These are phyloP conservation scores for Blastocystis sp. DNA, from an alignment of 352 stramenopile species.

Conservation along the genomic window DNA sequence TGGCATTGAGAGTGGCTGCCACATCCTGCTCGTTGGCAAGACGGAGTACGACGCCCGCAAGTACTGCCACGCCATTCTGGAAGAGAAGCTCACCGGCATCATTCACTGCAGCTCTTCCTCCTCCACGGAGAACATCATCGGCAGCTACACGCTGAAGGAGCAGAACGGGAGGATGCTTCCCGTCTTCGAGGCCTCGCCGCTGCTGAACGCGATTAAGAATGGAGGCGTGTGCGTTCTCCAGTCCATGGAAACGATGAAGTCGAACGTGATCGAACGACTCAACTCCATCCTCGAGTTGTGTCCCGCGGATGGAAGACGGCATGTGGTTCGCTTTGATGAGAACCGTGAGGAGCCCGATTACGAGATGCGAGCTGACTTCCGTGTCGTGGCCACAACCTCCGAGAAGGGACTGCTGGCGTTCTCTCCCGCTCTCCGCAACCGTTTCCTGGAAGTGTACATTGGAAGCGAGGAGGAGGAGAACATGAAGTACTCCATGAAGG, in stretches of 20 bases:
- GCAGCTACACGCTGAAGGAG: constrained; percentile 11
- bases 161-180: neutral
- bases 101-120: constrained; percentile 45
- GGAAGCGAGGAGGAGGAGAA: neutral
- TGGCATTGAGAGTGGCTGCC: neutral
- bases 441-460: constrained; percentile 31
- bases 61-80: constrained; percentile 15
- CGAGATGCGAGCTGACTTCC: neutral
- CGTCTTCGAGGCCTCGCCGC: constrained; percentile 8
- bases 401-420: constrained; percentile 39
- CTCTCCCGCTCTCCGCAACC: constrained; percentile 38
- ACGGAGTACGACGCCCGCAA: constrained; percentile 38
- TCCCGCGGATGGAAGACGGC: neutral
- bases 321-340: constrained; percentile 36
- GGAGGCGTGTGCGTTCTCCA: constrained; percentile 39
- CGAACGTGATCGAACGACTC: constrained; percentile 27
- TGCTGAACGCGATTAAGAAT: constrained; percentile 1
- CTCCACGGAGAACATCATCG: constrained; percentile 50
- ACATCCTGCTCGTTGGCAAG: constrained; percentile 42
- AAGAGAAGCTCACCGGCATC: neutral
- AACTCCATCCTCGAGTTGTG: constrained; percentile 46
- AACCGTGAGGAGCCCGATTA: neutral
- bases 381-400: constrained; percentile 38
- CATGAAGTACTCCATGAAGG: neutral
- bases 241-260: constrained; percentile 44